Evolutionary conservation across 2,329 filamentous ascomycete genomes (phyloP).

Genomic region (Gaeumannomyces sp.): DNA sequence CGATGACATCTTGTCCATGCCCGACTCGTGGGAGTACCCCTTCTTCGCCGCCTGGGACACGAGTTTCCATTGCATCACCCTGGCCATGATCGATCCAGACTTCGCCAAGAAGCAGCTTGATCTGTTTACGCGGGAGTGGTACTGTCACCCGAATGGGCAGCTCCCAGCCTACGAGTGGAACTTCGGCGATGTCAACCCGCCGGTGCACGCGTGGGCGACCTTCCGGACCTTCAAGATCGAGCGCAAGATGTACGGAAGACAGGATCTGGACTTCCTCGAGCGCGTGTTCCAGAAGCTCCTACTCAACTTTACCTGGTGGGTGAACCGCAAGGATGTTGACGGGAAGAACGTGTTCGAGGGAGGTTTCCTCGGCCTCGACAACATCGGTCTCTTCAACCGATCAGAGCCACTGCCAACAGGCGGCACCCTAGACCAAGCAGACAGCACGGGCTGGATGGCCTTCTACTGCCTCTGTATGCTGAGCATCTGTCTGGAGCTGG

Average conservation of each 20-base stretch:
- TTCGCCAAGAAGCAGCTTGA: conserved; percentile 98
- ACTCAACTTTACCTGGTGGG: conserved; percentile 99
- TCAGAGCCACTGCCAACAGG: conserved; percentile 92
- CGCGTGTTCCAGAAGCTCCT: conserved; percentile 93
- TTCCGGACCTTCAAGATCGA: conserved; percentile 98
- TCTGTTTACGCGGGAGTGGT: conserved; percentile 94
- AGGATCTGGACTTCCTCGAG: conserved; percentile 93
- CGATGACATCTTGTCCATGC: conserved; percentile 95
- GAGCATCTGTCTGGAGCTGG: conserved; percentile 90
- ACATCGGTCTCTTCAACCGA: conserved; percentile 95
- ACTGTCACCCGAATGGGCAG: conserved; percentile 96
- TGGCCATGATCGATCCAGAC: conserved; percentile 96
- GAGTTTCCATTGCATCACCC: conserved; percentile 90
- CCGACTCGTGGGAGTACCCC: conserved; percentile 96
- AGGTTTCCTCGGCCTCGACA: conserved; percentile 91
- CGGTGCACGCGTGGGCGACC: conserved; percentile 91
- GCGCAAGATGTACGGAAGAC: conserved; percentile 90
- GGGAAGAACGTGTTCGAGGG: conserved; percentile 98
- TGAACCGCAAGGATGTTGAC: conserved; percentile 89
- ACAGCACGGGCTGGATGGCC: conserved; percentile 98
- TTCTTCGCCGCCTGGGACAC: conserved; percentile 98
- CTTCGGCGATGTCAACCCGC: conserved; percentile 93
- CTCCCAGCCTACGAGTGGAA: conserved; percentile 94
- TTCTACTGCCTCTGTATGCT: conserved; percentile 97
- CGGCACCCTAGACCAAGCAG: conserved; percentile 88